phyloP scores from a whole-genome alignment of 2,329 filamentous ascomycete genomes.

The Neofusicoccum umdonicola region DNA sequence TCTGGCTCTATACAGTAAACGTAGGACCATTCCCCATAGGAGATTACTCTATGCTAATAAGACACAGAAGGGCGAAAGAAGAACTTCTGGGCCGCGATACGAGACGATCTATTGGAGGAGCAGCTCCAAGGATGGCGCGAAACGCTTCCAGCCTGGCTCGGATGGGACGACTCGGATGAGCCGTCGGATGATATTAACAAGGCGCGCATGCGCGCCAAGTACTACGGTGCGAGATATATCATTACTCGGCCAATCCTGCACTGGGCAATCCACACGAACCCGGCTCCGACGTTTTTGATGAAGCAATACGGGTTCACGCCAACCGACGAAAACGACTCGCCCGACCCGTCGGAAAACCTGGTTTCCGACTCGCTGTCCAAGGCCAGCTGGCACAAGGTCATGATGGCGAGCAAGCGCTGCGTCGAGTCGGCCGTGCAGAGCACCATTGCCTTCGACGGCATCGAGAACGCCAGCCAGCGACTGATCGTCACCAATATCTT shows the following conservation, averaged over 20 bases:
- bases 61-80: conserved; percentile 27
- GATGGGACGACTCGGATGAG: conserved; percentile 65
- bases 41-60: conserved; percentile 22
- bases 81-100: conserved; percentile 31
- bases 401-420: conserved; percentile 30
- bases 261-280: conserved; percentile 55
- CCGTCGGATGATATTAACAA: conserved; percentile 75
- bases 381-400: conserved; percentile 11
- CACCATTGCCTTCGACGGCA: conserved; percentile 71
- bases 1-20: conserved; percentile 51
- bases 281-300: conserved; percentile 30
- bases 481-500: conserved; percentile 94
- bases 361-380: conserved; percentile 6
- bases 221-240: conserved; percentile 88
- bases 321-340: conserved; percentile 2
- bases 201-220: conserved; percentile 86
- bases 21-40: conserved; percentile 34
- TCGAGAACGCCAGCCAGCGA: conserved; percentile 59
- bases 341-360: not conserved
- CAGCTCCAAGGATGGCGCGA: conserved; percentile 44
- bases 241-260: conserved; percentile 77
- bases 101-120: conserved; percentile 46
- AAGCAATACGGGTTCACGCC: conserved; percentile 17
- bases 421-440: conserved; percentile 71
- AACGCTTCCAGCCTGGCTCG: conserved; percentile 52